Conservation (phyloP, 345 rosid species). For the Sisymbrium altissimum region DNA sequence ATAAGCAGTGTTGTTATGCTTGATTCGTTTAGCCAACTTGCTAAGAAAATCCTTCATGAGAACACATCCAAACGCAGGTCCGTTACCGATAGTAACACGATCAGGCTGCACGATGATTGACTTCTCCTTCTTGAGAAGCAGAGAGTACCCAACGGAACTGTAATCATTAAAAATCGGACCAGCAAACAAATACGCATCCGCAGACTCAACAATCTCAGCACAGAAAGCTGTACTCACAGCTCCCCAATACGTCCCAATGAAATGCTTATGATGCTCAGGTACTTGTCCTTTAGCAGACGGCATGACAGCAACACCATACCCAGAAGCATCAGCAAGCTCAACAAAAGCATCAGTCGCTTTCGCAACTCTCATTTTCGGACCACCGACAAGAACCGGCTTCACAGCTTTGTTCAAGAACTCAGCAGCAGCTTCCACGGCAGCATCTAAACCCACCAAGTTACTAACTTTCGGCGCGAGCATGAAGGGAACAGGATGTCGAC, state of each 20-base stretch:
- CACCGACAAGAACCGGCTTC: slow-evolving; percentile 56
- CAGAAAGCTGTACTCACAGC: slow-evolving; percentile 50
- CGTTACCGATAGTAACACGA: slow-evolving; percentile 51
- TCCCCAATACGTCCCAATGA: slow-evolving; percentile 64
- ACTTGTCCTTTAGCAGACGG: slow-evolving; percentile 61
- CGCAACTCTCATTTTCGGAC: slow-evolving; percentile 47
- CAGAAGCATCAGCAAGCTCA: slow-evolving; percentile 52
- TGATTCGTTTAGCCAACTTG: slow-evolving; percentile 40
- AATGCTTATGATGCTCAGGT: slow-evolving; percentile 51
- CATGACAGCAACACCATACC: slow-evolving; percentile 53
- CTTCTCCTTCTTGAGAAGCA: slow-evolving; percentile 56
- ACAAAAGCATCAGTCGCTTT: slow-evolving; percentile 46
- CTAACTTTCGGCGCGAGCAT: slow-evolving; percentile 43
- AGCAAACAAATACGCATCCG: slow-evolving; percentile 54
- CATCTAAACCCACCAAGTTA: slow-evolving; percentile 40
- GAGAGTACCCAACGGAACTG: slow-evolving; percentile 54
- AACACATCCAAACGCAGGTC: slow-evolving; percentile 52
- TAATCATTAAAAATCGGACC: slow-evolving; percentile 61
- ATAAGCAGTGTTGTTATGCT: slow-evolving; percentile 40
- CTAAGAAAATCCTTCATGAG: slow-evolving; percentile 55
- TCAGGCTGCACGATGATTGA: slow-evolving; percentile 53
- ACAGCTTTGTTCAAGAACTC: slow-evolving; percentile 55
- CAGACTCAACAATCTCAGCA: slow-evolving; percentile 54
- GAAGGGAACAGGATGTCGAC: slow-evolving; percentile 46
- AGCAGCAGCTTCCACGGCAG: slow-evolving; percentile 54